Base-by-base conservation (phyloP, 352 stramenopile genomes). In the Globisporangium recalcitrans region DNA sequence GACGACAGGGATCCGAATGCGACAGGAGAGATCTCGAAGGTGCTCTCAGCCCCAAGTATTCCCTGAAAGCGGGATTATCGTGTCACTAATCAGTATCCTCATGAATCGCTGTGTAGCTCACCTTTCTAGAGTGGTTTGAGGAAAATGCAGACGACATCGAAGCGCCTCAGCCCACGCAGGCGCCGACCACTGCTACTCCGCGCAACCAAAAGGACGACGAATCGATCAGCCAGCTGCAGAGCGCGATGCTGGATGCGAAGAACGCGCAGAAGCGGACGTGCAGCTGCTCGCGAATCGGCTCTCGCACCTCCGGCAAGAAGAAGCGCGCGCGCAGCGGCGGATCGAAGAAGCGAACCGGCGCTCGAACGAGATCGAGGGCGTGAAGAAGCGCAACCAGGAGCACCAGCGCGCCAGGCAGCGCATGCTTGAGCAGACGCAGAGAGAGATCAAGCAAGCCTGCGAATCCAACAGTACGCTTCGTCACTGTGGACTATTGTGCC, bases 71-170 rank as follows among this genome's bases (percentile, higher is more conserved):
- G 13, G 13, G 13, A 42, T 13, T 16, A 1, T 24, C 7, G 48
- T n/a, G n/a, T n/a, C n/a, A n/a, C n/a, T n/a, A n/a, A n/a, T n/a
- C n/a, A n/a, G n/a, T 52, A 2, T 34, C 21, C 34, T 34, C 26
- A 52, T 52, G 22, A 7, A 1, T 31, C 13, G 3, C 7, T 16
- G 7, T 26, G 7, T 38, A 85, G 69, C 44, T 87, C 48, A 67
- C 69, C 21, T 90, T 90, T 34, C 74, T 90, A 40, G 78, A 90
- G 54, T 90, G 81, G 81, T 90, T 90, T 52, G 77, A 88, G 67
- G 68, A 75, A 58, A 77, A 88, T 22, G 78, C 78, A 3, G 81
- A 90, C 58, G 70, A 83, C 9, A 82, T 90, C 22, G 81, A 85
- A 10, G 6, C 48, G 3, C 63, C 48, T 13, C 55, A 31, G 34